A percentile compares a stretch with the other conserved stretches of the same genome.
Evolutionary conservation across 2,329 filamentous ascomycete genomes (phyloP).

Genomic region (Ilyonectria mors-panacis): DNA sequence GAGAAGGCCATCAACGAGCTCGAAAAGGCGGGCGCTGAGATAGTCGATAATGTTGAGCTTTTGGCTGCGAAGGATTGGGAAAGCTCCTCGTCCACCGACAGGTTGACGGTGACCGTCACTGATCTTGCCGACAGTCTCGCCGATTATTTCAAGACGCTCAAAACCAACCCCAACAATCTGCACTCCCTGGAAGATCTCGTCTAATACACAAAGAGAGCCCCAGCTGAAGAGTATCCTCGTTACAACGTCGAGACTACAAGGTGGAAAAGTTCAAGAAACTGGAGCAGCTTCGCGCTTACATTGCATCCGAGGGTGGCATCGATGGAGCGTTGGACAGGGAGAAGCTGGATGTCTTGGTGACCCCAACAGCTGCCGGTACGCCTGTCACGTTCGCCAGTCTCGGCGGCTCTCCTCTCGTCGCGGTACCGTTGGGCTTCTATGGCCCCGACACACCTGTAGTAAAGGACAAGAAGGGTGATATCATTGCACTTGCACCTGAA

Average conservation of each 20-base stretch:
- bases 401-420: neutral
- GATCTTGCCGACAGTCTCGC: too few relatives aligned
- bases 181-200: neutral
- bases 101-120: neutral
- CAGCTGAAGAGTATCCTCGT: neutral
- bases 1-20: too few relatives aligned
- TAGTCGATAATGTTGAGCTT: too few relatives aligned
- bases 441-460: neutral
- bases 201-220: neutral
- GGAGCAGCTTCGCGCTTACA: neutral
- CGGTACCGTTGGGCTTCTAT: slow-evolving; percentile 3
- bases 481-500: neutral
- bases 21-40: too few relatives aligned
- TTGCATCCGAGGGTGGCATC: neutral
- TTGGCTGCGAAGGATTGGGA: too few relatives aligned
- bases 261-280: neutral
- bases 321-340: neutral
- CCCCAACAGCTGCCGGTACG: neutral
- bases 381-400: neutral
- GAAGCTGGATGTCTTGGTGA: neutral
- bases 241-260: neutral
- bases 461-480: neutral
- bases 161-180: neutral
- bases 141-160: neutral
- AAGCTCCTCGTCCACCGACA: neutral